A percentile compares a stretch with the other conserved stretches of the same genome.
phyloP scores from a whole-genome alignment of 495 filamentous ascomycete species.

The Penicillium dipodomyicola region DNA sequence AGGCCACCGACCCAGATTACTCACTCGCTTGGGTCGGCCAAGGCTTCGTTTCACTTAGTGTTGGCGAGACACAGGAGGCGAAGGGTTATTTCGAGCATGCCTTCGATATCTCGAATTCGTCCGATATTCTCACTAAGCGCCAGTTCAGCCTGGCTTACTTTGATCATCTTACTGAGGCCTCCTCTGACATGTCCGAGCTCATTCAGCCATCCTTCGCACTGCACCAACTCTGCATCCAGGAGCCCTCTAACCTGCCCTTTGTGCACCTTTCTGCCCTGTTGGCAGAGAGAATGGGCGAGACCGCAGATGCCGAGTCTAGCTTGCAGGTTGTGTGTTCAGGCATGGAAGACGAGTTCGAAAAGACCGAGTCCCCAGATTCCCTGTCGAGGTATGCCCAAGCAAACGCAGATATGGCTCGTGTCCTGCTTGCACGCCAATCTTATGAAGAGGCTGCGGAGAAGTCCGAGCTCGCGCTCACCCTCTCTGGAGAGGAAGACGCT shows the following conservation, averaged over 20 bases:
- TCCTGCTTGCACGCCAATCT: slow-evolving; percentile 62
- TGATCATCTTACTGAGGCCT: slow-evolving; percentile 61
- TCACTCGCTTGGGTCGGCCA: slow-evolving; percentile 92
- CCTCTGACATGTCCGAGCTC: slow-evolving; percentile 56
- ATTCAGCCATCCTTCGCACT: slow-evolving; percentile 85
- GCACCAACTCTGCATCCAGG: slow-evolving; percentile 69
- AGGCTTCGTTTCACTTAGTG: slow-evolving; percentile 73
- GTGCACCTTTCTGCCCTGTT: slow-evolving; percentile 78
- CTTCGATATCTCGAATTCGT: slow-evolving; percentile 82
- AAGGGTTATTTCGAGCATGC: slow-evolving; percentile 88
- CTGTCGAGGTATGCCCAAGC: slow-evolving; percentile 75
- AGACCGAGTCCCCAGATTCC: slow-evolving; percentile 67
- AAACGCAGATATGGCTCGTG: slow-evolving; percentile 83
- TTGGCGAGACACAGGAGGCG: slow-evolving; percentile 73
- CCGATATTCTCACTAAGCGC: slow-evolving; percentile 65
- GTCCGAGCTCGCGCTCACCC: slow-evolving; percentile 67
- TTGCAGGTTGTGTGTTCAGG: slow-evolving; percentile 62
- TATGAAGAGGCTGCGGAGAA: slow-evolving; percentile 68
- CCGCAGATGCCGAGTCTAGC: slow-evolving; percentile 58
- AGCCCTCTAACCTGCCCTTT: slow-evolving; percentile 63
- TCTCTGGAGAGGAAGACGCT: slow-evolving; percentile 58
- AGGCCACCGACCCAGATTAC: slow-evolving; percentile 92
- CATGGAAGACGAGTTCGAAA: slow-evolving; percentile 80
- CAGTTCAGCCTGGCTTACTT: slow-evolving; percentile 78
- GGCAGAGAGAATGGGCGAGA: slow-evolving; percentile 72